These are phyloP conservation scores for Eremomyces bilateralis DNA, from an alignment of 495 filamentous ascomycete genomes.

Conservation along the genomic window DNA sequence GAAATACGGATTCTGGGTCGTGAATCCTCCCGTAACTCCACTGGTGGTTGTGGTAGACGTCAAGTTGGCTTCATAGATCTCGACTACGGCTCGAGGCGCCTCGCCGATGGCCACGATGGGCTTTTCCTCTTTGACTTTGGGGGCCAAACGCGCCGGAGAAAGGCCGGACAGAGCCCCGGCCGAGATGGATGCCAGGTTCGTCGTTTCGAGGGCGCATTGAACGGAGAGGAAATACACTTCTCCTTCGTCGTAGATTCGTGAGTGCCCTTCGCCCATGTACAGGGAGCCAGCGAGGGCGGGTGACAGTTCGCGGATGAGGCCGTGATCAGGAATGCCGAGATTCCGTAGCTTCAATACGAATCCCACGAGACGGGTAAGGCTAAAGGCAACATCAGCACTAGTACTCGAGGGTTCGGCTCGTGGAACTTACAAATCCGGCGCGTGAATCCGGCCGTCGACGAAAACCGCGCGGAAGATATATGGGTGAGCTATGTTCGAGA, in stretches of 20 bases:
- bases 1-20: conserved; percentile 55
- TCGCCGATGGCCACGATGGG: not conserved
- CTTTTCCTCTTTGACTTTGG: not conserved
- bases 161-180: not conserved
- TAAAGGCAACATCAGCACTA: not conserved
- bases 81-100: not conserved
- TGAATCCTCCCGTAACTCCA: conserved; percentile 3
- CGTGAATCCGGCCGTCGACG: conserved; percentile 79
- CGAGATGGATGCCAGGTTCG: conserved; percentile 13
- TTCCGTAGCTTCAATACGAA: conserved; percentile 88
- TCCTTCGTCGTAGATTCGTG: conserved; percentile 72
- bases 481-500: conserved; percentile 62
- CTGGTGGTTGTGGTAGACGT: not conserved
- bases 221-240: conserved; percentile 79
- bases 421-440: conserved; percentile 46
- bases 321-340: conserved; percentile 76
- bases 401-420: too few species aligned
- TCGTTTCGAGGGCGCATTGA: conserved; percentile 69
- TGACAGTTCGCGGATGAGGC: conserved; percentile 77
- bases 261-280: conserved; percentile 84
- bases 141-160: conserved; percentile 2
- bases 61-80: too few species aligned
- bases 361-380: conserved; percentile 69
- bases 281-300: conserved; percentile 74
- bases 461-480: conserved; percentile 88